phyloP scores from a whole-genome alignment of 2,329 filamentous ascomycete genomes.

The Fusarium equiseti region DNA sequence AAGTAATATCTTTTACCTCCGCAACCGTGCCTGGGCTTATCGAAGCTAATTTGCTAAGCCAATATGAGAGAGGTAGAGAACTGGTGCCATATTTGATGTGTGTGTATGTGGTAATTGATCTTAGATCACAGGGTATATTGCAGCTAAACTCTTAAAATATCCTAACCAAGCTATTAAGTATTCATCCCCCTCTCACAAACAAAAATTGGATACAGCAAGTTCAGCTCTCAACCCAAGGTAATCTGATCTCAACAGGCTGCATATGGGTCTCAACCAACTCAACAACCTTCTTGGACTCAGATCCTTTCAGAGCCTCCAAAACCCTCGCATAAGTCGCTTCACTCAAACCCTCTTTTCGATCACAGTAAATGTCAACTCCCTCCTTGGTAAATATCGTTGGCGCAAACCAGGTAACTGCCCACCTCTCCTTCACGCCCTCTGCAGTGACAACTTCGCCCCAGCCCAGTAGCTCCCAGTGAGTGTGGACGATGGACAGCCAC shows the following conservation, averaged over 20 bases:
- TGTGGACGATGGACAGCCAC: constrained; percentile 76
- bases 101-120: background rate
- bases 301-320: constrained; percentile 60
- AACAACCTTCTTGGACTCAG: constrained; percentile 67
- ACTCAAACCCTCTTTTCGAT: constrained; percentile 70
- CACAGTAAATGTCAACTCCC: constrained; percentile 82
- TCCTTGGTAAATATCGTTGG: constrained; percentile 86
- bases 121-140: constrained; percentile 23
- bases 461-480: constrained; percentile 85
- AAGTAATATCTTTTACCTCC: background rate
- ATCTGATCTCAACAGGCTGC: constrained; percentile 62
- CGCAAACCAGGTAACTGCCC: constrained; percentile 87
- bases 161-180: background rate
- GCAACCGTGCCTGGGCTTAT: background rate
- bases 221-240: constrained; percentile 61
- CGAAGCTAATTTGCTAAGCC: too few species aligned
- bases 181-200: background rate
- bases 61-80: background rate
- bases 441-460: constrained; percentile 69
- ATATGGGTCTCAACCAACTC: constrained; percentile 62
- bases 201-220: background rate
- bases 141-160: constrained; percentile 9
- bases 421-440: constrained; percentile 64
- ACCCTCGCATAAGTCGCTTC: constrained; percentile 68
- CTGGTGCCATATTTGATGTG: background rate